These are phyloP conservation scores for Arachnopeziza araneosa DNA, from an alignment of 2,329 filamentous ascomycete species.

Conservation along the genomic window DNA sequence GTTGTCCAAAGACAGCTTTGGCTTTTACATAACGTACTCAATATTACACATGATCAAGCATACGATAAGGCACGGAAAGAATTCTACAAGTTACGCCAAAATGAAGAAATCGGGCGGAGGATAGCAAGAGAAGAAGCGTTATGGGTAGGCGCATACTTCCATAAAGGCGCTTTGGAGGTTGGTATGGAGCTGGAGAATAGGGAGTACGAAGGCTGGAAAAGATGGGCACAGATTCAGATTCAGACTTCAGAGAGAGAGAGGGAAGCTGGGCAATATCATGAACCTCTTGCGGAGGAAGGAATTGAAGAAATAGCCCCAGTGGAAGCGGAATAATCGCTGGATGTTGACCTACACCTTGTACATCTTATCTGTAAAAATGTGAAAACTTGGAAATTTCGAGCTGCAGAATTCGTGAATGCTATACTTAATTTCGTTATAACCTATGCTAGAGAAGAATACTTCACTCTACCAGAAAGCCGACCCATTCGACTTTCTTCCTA, in stretches of 20 bases:
- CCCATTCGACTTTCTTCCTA: conserved; percentile 25
- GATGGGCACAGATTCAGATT: conserved; percentile 58
- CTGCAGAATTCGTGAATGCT: neutral
- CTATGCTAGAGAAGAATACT: neutral
- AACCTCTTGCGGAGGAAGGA: conserved; percentile 30
- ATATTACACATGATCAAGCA: conserved; percentile 58
- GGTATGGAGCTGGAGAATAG: conserved; percentile 78
- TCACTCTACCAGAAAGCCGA: conserved; percentile 29
- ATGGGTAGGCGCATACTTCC: conserved; percentile 83
- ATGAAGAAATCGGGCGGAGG: conserved; percentile 75
- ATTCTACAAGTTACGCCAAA: conserved; percentile 80
- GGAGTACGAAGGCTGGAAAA: conserved; percentile 79
- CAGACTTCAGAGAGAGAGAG: conserved; percentile 36
- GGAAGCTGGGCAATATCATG: conserved; percentile 39
- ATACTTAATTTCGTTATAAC: neutral
- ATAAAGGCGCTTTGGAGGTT: conserved; percentile 67
- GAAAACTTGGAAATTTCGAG: neutral
- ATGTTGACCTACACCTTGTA: neutral
- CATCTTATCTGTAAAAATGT: neutral
- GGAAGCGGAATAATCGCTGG: neutral
- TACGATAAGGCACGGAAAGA: conserved; percentile 87
- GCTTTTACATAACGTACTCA: conserved; percentile 62
- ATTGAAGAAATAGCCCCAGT: neutral
- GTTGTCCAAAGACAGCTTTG: conserved; percentile 89
- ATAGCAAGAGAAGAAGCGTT: conserved; percentile 84